phyloP scores from a whole-genome alignment of 1,284 basidiomycete genomes.

The Tilletiaria anomala region DNA sequence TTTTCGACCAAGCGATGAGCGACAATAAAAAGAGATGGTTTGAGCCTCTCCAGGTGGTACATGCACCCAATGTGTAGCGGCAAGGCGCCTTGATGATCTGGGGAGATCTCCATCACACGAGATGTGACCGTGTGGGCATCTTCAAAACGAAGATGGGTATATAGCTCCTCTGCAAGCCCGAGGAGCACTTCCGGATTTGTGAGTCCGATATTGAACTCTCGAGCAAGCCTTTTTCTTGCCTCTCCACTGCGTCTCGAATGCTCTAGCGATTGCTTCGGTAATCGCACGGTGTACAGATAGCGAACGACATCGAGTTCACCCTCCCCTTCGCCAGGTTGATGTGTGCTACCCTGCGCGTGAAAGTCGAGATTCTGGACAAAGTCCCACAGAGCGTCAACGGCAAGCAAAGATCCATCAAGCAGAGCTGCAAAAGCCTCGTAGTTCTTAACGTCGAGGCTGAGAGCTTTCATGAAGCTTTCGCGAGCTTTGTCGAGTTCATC shows the following conservation, averaged over 20 bases:
- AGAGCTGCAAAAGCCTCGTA: slow-evolving; percentile 89
- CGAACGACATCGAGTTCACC: slow-evolving; percentile 79
- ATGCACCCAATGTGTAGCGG: slow-evolving; percentile 93
- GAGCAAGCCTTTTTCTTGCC: slow-evolving; percentile 3
- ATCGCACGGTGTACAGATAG: slow-evolving; percentile 74
- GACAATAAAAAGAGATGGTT: slow-evolving; percentile 81
- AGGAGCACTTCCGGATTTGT: slow-evolving; percentile 86
- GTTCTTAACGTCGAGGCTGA: slow-evolving; percentile 88
- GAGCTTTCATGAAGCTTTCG: slow-evolving; percentile 82
- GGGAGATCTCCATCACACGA: slow-evolving; percentile 20
- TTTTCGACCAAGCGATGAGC: slow-evolving; percentile 83
- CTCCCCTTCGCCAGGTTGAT: slow-evolving; percentile 7
- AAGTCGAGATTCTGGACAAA: slow-evolving; percentile 77
- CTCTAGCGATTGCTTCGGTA: slow-evolving; percentile 54
- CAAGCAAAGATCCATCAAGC: slow-evolving; percentile 57
- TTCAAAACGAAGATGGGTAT: slow-evolving; percentile 73
- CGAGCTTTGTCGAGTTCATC: slow-evolving; percentile 79
- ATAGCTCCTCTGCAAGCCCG: slow-evolving; percentile 80
- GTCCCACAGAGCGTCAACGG: slow-evolving; percentile 57
- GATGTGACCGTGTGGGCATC: slow-evolving; percentile 77
- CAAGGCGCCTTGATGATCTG: slow-evolving; percentile 44
- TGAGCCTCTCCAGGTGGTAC: slow-evolving; percentile 78
- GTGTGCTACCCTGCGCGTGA: slow-evolving; percentile 55
- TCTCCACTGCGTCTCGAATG: slow-evolving; percentile 28
- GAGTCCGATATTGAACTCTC: slow-evolving; percentile 52